Conservation (phyloP, 179 eudicot genomes). For the Kewa caespitosa region DNA sequence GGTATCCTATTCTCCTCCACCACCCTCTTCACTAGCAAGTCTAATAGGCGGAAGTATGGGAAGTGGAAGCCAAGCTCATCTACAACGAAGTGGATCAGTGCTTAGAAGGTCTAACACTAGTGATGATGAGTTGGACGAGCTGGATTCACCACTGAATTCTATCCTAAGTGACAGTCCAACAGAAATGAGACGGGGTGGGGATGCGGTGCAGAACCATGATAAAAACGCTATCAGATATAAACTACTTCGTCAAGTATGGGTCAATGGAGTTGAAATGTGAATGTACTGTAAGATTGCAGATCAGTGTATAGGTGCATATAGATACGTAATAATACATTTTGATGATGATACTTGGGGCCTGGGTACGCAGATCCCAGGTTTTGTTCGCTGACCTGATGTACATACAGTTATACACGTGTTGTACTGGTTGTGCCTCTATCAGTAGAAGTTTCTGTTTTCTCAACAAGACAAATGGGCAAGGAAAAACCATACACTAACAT, state of each 20-base stretch:
- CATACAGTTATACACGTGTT: too few species aligned
- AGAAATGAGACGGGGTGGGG: slow-evolving; percentile 6
- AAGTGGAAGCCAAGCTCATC: slow-evolving; percentile 28
- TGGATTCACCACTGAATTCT: slow-evolving; percentile 39
- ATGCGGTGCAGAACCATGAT: slow-evolving; percentile 14
- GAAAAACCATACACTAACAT: too few species aligned
- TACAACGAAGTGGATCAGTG: slow-evolving; percentile 36
- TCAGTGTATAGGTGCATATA: slow-evolving; percentile 23
- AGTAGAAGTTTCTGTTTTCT: too few species aligned
- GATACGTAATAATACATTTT: too few species aligned
- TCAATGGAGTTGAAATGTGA: slow-evolving; percentile 22
- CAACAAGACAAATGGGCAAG: too few species aligned
- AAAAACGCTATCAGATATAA: slow-evolving; percentile 28
- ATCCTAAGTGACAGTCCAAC: slow-evolving; percentile 28
- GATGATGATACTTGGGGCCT: too few species aligned
- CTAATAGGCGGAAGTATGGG: slow-evolving; percentile 24
- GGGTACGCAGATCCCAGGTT: too few species aligned
- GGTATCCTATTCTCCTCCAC: slow-evolving; percentile 35
- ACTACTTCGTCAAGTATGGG: slow-evolving; percentile 39
- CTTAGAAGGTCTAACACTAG: slow-evolving; percentile 47
- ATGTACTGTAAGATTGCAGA: slow-evolving; percentile 7
- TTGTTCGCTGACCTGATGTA: too few species aligned
- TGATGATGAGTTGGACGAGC: slow-evolving; percentile 47
- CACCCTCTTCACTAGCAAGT: slow-evolving; percentile 32
- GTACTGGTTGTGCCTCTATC: too few species aligned